Conservation (phyloP, 2,329 filamentous ascomycete genomes). For the Calonectria pseudoturangicola region DNA sequence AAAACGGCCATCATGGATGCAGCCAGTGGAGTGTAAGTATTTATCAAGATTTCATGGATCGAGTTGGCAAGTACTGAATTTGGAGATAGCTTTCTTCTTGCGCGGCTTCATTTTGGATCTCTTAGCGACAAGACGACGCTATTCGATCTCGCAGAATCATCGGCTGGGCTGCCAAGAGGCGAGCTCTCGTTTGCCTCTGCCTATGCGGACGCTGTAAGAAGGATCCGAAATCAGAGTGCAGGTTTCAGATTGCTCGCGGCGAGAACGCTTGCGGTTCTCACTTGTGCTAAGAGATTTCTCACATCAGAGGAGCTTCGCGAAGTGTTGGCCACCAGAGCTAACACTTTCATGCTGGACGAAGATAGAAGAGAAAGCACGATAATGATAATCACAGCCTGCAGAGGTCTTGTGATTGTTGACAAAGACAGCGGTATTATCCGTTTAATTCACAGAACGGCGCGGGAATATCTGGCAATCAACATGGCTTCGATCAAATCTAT, state of each 20-base stretch:
- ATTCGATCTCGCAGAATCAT: background rate
- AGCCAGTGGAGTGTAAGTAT: background rate
- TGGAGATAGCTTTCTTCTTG: background rate
- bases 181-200: background rate
- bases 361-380: conserved; percentile 2
- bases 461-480: background rate
- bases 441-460: background rate
- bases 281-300: background rate
- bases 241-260: background rate
- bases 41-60: background rate
- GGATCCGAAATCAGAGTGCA: background rate
- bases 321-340: background rate
- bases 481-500: background rate
- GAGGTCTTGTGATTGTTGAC: background rate
- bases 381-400: background rate
- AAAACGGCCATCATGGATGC: background rate
- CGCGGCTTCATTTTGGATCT: background rate
- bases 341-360: background rate
- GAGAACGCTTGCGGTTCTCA: background rate
- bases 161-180: background rate
- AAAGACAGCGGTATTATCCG: background rate
- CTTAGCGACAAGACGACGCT: background rate
- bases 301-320: background rate
- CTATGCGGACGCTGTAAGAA: background rate
- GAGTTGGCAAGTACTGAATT: background rate